Base-by-base conservation (phyloP, 768 basidiomycete species). In the Lactarius akahatsu region DNA sequence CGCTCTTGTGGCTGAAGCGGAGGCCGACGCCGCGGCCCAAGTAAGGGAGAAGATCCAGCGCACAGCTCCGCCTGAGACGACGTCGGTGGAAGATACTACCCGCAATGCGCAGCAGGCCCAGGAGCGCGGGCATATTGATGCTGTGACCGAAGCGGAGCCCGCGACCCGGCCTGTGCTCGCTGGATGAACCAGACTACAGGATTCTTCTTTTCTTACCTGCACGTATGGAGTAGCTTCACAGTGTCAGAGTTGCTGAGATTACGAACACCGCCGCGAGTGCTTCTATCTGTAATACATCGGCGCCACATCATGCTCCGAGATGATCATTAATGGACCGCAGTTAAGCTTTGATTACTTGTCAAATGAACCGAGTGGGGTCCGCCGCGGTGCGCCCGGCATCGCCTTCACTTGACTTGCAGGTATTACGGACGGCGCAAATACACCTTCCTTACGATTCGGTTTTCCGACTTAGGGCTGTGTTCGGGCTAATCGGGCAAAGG, bases 1-100 rank as follows among this genome's bases (percentile, higher is more conserved):
- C 58, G 82, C 76, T 43, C 76, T 96, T 68, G 80, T 84, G 23
- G 73, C 76, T 72, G 81, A 83, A 66, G 77, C 73, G 20, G 76
- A 82, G 69, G 77, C 69, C 20, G 70, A 72, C 32, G 77, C 69
- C n/a, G 70, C 71, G 38, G 55, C 38, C 3, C 66, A 41, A 26
- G 58, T 34, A 13, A 52, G 50, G 58, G 68, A 72, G 43, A 59
- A 69, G 36, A 15, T 10, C 9, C 65, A 18, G 50, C 55, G 38
- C n/a, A n/a, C 40, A 8, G 18, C 55, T 8, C 5, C 15, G 20
- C 26, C 34, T 40, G 26, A 34, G 16, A 41, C 4, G 23, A 65
- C 10, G 2, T 38, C 0, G 9, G 20, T 3, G 6, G 16, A 26
- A 16, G 28, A 30, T 57, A 30, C 55, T 57, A 30, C 55, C 40